Evolutionary conservation across 2,329 filamentous ascomycete genomes (phyloP).

Genomic region (Venturia nashicola): DNA sequence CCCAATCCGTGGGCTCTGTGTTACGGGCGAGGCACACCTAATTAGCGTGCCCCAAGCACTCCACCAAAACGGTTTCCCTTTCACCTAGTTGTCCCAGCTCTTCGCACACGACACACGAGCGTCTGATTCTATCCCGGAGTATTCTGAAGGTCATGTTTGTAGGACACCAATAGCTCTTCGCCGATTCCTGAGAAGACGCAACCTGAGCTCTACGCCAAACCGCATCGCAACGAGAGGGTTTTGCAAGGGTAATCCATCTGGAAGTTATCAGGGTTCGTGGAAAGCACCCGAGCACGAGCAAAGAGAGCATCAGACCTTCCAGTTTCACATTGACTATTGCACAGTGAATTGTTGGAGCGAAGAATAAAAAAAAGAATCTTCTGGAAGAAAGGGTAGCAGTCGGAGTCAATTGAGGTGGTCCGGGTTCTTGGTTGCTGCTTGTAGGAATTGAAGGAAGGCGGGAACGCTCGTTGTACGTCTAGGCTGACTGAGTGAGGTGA

Average conservation of each 20-base stretch:
- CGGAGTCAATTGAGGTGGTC: not conserved
- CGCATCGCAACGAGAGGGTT: not conserved
- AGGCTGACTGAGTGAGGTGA: not conserved
- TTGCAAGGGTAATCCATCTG: not conserved
- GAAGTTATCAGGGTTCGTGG: not conserved
- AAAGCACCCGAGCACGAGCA: no score
- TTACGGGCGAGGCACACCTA: not conserved
- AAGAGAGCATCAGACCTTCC: not conserved
- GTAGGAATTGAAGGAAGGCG: not conserved
- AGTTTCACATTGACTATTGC: not conserved
- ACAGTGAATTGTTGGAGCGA: not conserved
- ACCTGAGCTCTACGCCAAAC: not conserved
- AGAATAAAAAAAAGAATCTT: not conserved
- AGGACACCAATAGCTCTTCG: not conserved
- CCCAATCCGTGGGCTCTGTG: not conserved
- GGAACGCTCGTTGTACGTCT: not conserved
- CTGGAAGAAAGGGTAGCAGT: not conserved
- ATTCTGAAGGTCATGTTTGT: not conserved
- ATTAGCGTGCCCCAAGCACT: conserved; percentile 6
- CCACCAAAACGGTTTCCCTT: conserved; percentile 1
- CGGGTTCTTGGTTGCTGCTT: not conserved
- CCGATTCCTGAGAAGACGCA: not conserved
- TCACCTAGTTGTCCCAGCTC: conserved; percentile 1
- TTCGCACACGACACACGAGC: not conserved
- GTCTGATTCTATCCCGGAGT: not conserved